These are phyloP conservation scores for Aspergillus affinis DNA, from an alignment of 495 filamentous ascomycete species.

Conservation along the genomic window DNA sequence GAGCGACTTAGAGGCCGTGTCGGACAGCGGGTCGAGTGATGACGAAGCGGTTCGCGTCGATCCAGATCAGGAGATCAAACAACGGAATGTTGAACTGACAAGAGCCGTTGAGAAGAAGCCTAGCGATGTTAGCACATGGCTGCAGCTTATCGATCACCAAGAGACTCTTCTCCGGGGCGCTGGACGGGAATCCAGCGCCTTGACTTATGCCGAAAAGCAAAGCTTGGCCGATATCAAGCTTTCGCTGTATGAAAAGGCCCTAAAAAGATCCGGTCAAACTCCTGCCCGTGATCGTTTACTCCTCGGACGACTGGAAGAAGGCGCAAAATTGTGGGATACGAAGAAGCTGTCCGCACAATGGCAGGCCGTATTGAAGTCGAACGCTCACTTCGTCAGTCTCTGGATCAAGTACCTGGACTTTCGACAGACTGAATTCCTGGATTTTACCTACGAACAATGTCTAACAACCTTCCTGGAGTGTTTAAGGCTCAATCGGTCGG, in stretches of 20 bases:
- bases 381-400: conserved; percentile 58
- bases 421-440: conserved; percentile 63
- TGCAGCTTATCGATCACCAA: conserved; percentile 74
- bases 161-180: conserved; percentile 54
- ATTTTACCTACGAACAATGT: conserved; percentile 69
- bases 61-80: conserved; percentile 40
- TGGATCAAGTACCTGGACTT: conserved; percentile 78
- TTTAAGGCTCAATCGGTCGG: conserved; percentile 48
- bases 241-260: conserved; percentile 76
- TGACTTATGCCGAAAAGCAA: conserved; percentile 60
- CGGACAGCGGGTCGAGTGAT: conserved; percentile 45
- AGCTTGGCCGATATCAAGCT: conserved; percentile 76
- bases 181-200: conserved; percentile 36
- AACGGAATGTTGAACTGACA: conserved; percentile 57
- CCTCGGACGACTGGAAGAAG: conserved; percentile 69
- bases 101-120: conserved; percentile 61
- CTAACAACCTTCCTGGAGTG: conserved; percentile 55
- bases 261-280: conserved; percentile 52
- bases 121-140: conserved; percentile 68
- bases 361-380: conserved; percentile 56
- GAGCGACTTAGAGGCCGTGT: conserved; percentile 53
- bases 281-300: conserved; percentile 55
- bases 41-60: conserved; percentile 34
- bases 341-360: conserved; percentile 63
- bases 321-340: conserved; percentile 67